A percentile compares a stretch with the other conserved stretches of the same genome.
Evolutionary conservation across 495 filamentous ascomycete species (phyloP).

Genomic region (Daldinia decipiens): DNA sequence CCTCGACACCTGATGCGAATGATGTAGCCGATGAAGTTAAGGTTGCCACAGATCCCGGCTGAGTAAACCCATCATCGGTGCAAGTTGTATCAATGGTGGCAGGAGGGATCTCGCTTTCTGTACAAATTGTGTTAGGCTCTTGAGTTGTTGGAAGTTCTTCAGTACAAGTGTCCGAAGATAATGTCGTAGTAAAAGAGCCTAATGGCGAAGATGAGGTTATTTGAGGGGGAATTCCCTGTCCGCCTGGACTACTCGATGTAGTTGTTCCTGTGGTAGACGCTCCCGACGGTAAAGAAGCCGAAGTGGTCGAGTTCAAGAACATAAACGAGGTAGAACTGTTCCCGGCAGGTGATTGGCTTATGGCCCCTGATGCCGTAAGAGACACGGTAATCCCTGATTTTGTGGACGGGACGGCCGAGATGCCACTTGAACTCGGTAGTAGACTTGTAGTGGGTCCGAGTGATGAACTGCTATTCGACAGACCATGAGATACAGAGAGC

Average conservation of each 20-base stretch:
- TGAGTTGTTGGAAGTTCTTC: conserved; percentile 32
- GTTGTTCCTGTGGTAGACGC: conserved; percentile 11
- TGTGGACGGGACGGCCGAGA: conserved; percentile 7
- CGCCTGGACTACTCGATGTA: conserved; percentile 9
- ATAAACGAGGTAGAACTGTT: conserved; percentile 22
- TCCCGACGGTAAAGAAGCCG: conserved; percentile 1
- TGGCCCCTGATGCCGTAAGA: conserved; percentile 2
- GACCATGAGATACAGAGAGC: conserved; percentile 25
- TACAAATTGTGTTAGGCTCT: conserved; percentile 44
- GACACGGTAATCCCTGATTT: neutral
- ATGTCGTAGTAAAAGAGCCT: conserved; percentile 1
- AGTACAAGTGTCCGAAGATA: conserved; percentile 37
- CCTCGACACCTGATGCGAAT: conserved; percentile 18
- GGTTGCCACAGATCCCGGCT: conserved; percentile 32
- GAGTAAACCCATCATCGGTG: conserved; percentile 40
- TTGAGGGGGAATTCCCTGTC: conserved; percentile 22
- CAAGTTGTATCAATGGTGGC: conserved; percentile 42
- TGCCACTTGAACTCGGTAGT: conserved; percentile 1
- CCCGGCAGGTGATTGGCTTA: conserved; percentile 5
- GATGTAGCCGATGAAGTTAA: conserved; percentile 25
- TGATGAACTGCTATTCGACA: conserved; percentile 19
- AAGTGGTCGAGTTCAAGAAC: conserved; percentile 35
- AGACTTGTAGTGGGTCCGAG: conserved; percentile 2
- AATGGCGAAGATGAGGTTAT: conserved; percentile 17
- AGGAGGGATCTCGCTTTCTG: conserved; percentile 38